Base-by-base conservation (phyloP, 1,139 yeast genomes). In the Meyerozyma carpophila region DNA sequence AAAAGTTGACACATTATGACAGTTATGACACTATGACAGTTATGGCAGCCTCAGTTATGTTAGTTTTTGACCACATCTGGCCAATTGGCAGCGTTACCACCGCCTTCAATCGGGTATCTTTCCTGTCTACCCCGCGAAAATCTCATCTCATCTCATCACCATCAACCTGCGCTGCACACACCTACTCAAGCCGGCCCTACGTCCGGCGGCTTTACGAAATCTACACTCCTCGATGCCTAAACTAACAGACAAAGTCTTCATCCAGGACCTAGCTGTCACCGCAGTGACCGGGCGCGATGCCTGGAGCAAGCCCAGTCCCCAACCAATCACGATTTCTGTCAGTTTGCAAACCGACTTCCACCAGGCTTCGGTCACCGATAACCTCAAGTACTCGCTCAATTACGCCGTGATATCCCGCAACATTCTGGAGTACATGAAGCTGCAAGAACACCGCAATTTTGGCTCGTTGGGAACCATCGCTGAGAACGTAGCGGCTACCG, bases 391-490 rank as follows among this genome's bases (percentile, higher is more conserved):
- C 57, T 85, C 96, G 5, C 75, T 91, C 51, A 91, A 90, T 62
- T 91, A 91, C 63, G 97, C 96, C 1, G 91, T 82, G 10, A 77
- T 91, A 11, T 80, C 91, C 3, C 70, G 89, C 43, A 79, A 81
- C 41, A 68, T 87, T 32, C 62, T 75, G 34, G 70, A 73, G n/a
- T 74, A 63, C 52, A 76, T 83, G 56, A 77, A 70, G 45, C 48
- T 63, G 3, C 65, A 74, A 51, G 71, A 68, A 45, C 70, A 63
- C 50, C 61, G 62, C 42, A 79, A 73, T 55, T 84, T 71, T 70
- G 71, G 65, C 55, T 74, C 78, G 1, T 57, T 81, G 41, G 75
- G 74, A 20, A 75, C 74, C 25, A 70, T 88, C n/a, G 89, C 85
- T 1, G 76, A 73, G 46, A 62, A 68, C 2, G 72, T 84, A 1